These are phyloP conservation scores for Leishmania lainsoni DNA, from an alignment of 208 protist genomes.

Conservation along the genomic window DNA sequence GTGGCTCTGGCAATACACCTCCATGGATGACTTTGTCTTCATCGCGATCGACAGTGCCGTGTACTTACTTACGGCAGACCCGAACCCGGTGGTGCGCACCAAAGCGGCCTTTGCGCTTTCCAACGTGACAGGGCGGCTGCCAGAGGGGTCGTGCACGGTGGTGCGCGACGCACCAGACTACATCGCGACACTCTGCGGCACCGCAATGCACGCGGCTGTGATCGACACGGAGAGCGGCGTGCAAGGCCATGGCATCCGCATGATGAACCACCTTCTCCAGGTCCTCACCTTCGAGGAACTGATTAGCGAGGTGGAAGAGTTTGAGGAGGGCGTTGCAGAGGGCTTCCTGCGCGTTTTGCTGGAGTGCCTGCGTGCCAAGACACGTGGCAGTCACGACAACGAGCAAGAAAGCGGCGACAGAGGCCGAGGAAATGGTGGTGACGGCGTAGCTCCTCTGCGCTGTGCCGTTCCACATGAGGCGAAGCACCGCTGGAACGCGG, in stretches of 20 bases:
- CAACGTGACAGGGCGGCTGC: conserved; percentile 61
- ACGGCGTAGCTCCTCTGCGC: neutral
- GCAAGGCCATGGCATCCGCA: conserved; percentile 79
- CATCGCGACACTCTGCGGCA: conserved; percentile 52
- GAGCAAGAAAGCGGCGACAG: neutral
- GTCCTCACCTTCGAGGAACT: conserved; percentile 65
- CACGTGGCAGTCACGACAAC: conserved; percentile 15
- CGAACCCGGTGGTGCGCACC: conserved; percentile 47
- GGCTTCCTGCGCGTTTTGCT: conserved; percentile 68
- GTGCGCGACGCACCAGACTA: conserved; percentile 38
- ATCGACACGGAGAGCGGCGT: conserved; percentile 43
- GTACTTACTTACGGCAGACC: conserved; percentile 41
- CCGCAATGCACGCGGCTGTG: conserved; percentile 57
- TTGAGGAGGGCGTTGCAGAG: conserved; percentile 64
- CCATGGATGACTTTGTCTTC: conserved; percentile 39
- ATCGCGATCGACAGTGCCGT: conserved; percentile 55
- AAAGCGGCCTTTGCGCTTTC: conserved; percentile 85
- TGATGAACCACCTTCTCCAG: conserved; percentile 76
- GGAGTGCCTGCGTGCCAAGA: conserved; percentile 38
- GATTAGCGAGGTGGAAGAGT: conserved; percentile 51
- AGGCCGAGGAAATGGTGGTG: neutral
- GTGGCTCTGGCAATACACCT: conserved; percentile 82
- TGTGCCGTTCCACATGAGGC: conserved; percentile 41
- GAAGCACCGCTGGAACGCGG: conserved; percentile 84
- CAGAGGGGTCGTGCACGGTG: conserved; percentile 18